Evolutionary conservation across 202 grass and related monocot species (phyloP), one percentile per base, ranked within the genome.

Genomic region (Panicum hallii): DNA sequence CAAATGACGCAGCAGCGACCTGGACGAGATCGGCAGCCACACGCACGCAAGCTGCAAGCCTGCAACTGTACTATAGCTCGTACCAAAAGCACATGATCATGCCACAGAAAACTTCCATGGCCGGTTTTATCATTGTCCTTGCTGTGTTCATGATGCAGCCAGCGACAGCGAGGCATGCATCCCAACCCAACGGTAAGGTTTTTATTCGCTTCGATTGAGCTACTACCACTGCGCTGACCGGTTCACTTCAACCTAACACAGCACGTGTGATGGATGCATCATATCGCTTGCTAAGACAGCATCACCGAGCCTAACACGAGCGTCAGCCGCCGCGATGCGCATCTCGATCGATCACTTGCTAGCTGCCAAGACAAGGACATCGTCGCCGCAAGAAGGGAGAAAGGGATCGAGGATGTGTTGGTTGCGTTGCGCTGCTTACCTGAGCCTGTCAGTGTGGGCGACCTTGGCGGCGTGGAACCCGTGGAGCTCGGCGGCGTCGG

Each of bases 391-490:
- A 38, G 4, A 32, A 32, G 32, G 32, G 32, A 3, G 32, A 32
- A 32, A 32, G 32, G 32, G 32, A 32, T 32, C 32, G 32, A 32
- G 2, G 32, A 32, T 32, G 32, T 32, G 32, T 32, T 3, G 32
- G 32, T 32, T 32, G 32, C 32, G 0, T 4, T 38, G 46, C 46
- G 9, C 11, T 48, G 46, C 12, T 38, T 38, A 38, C 36, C 95
- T 92, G 87, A 90, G 81, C 63, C 49, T 78, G 32, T 93, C 58
- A 9, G 90, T 95, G 77, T 90, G 79, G 1, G 91, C 67, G 64
- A 95, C 91, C 72, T 81, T 90, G 62, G 85, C 65, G 0, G n/a
- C 44, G 81, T 87, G 77, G 87, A 90, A 98, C 0, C 91, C 95
- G 9, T 93, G 75, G 70, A 98, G 79, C 66, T 86, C 82, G 7